Evolutionary conservation across 768 basidiomycete genomes (phyloP).

Genomic region (Tephrocybe rancida): DNA sequence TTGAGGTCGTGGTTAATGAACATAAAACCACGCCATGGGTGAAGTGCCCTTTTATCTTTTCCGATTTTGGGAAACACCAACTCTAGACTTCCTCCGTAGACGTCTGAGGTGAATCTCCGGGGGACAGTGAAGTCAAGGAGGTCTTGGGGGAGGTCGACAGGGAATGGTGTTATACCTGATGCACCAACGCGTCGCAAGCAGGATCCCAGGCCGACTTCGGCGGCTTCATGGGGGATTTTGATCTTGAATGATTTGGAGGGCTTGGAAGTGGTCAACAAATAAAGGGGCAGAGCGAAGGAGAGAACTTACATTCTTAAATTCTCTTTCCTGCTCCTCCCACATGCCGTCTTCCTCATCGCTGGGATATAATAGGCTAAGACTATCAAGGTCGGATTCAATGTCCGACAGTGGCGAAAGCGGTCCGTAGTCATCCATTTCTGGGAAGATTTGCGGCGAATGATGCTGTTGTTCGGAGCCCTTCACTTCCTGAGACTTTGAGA

Average conservation of each 20-base stretch:
- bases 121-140: not conserved
- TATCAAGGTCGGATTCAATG: too few relatives aligned
- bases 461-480: too few relatives aligned
- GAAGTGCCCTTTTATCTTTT: slow-evolving; percentile 17
- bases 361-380: too few relatives aligned
- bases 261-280: too few relatives aligned
- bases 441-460: too few relatives aligned
- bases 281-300: too few relatives aligned
- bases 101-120: not conserved
- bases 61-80: slow-evolving; percentile 25
- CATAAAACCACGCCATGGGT: slow-evolving; percentile 33
- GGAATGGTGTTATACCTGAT: not conserved
- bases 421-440: too few relatives aligned
- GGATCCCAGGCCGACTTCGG: not conserved
- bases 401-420: too few relatives aligned
- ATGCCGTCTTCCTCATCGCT: too few relatives aligned
- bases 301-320: too few relatives aligned
- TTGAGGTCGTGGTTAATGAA: slow-evolving; percentile 33
- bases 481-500: too few relatives aligned
- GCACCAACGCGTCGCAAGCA: not conserved
- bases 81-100: slow-evolving; percentile 36
- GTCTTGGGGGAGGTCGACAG: not conserved
- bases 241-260: not conserved
- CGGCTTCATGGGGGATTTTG: not conserved
- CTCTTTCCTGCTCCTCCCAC: too few relatives aligned